These are phyloP conservation scores for Rhizopogon salebrosus DNA, from an alignment of 768 basidiomycete genomes.

Conservation along the genomic window DNA sequence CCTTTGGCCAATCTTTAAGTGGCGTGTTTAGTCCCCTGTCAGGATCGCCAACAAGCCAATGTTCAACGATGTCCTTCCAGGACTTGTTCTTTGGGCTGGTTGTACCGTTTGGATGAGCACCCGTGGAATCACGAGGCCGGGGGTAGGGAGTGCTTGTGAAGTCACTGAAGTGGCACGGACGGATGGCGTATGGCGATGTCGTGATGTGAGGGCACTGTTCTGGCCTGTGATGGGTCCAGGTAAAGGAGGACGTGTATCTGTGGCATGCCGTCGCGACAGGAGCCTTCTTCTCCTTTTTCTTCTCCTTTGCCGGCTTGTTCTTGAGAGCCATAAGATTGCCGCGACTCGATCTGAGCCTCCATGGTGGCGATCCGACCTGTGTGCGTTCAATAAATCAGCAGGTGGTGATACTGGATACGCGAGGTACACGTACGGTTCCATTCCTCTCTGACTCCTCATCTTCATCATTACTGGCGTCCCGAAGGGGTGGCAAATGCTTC, in stretches of 20 bases:
- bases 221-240: not conserved
- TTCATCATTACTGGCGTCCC: constrained; percentile 47
- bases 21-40: not conserved
- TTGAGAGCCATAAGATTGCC: too few species aligned
- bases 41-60: not conserved
- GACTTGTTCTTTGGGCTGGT: not conserved
- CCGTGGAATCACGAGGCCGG: not conserved
- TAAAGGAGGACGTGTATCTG: not conserved
- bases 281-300: too few species aligned
- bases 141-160: not conserved
- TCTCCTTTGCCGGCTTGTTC: too few species aligned
- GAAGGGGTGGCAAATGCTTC: constrained; percentile 65
- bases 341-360: too few species aligned
- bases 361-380: constrained; percentile 69
- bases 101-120: not conserved
- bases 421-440: constrained; percentile 44
- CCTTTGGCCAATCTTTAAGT: not conserved
- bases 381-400: constrained; percentile 10
- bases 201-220: not conserved
- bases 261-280: too few species aligned
- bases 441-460: constrained; percentile 65
- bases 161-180: too few species aligned
- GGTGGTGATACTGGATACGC: constrained; percentile 6
- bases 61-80: not conserved
- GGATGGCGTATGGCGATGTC: too few species aligned